These are phyloP conservation scores for Paramecium octaurelia DNA, from an alignment of 73 alveolate species.

Conservation along the genomic window DNA sequence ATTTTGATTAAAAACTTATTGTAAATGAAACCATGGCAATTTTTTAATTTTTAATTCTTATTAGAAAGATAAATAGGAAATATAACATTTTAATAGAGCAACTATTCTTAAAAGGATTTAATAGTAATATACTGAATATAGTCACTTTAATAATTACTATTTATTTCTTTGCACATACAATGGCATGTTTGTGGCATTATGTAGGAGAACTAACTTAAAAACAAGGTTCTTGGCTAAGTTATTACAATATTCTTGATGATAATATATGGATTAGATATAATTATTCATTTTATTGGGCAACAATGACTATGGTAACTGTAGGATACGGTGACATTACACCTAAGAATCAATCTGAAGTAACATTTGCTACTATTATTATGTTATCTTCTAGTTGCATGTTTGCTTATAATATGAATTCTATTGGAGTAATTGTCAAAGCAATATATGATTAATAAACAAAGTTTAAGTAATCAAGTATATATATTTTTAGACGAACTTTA, in stretches of 20 bases:
- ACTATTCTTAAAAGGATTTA: background rate
- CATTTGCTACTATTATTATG: constrained; percentile 14
- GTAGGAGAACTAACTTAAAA: background rate
- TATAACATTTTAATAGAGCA: background rate
- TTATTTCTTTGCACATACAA: background rate
- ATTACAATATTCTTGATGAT: background rate
- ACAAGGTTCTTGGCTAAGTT: constrained; percentile 25
- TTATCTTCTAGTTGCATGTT: constrained; percentile 32
- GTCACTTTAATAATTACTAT: background rate
- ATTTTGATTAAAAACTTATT: background rate
- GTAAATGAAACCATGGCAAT: background rate
- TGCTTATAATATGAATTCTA: constrained; percentile 51
- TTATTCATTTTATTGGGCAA: constrained; percentile 49
- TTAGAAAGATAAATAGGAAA: background rate
- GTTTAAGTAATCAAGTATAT: background rate
- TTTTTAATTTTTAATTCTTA: background rate
- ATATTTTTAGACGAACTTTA: background rate
- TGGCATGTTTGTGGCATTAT: constrained; percentile 25
- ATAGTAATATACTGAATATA: background rate
- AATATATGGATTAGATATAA: constrained; percentile 2
- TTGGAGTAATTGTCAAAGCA: constrained; percentile 21
- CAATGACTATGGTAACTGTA: constrained; percentile 54
- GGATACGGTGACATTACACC: constrained; percentile 61
- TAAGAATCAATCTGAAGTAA: constrained; percentile 19
- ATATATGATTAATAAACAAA: constrained; percentile 6